phyloP scores from a whole-genome alignment of 805 yeast genomes.

The Ascoidea tarda region DNA sequence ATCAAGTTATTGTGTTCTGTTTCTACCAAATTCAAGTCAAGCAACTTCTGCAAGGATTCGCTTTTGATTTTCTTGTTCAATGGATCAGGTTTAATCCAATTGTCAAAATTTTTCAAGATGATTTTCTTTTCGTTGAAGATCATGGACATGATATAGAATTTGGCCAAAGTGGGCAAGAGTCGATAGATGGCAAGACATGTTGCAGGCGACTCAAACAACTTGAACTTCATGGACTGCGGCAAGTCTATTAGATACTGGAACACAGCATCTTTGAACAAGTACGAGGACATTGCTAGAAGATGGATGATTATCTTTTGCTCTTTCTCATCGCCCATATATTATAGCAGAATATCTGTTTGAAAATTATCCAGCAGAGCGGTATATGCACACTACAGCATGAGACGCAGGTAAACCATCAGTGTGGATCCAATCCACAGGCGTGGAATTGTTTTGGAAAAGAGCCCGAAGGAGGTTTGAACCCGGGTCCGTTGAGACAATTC shows the following conservation, averaged over 20 bases:
- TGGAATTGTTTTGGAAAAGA: no score
- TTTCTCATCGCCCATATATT: no score
- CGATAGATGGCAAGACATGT: constrained; percentile 91
- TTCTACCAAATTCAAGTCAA: constrained; percentile 58
- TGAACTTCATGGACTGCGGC: constrained; percentile 73
- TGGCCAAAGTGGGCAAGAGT: constrained; percentile 77
- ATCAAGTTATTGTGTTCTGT: constrained; percentile 31
- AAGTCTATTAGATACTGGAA: constrained; percentile 83
- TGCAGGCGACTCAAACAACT: constrained; percentile 80
- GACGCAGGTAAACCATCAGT: no score
- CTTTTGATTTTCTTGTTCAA: constrained; percentile 34
- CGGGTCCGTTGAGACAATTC: no score
- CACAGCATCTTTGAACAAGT: constrained; percentile 53
- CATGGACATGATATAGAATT: constrained; percentile 78
- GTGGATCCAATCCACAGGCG: no score
- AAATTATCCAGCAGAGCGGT: background rate
- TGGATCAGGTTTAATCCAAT: constrained; percentile 50
- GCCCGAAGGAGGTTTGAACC: no score
- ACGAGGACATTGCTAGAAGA: constrained; percentile 9
- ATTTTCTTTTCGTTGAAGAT: constrained; percentile 69
- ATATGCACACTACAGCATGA: background rate
- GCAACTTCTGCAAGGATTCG: constrained; percentile 69
- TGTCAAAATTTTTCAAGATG: constrained; percentile 49
- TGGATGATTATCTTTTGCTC: background rate
- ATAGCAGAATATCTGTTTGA: no score